These are phyloP conservation scores for Xylaria telfairii DNA, from an alignment of 495 filamentous ascomycete species.

Conservation along the genomic window DNA sequence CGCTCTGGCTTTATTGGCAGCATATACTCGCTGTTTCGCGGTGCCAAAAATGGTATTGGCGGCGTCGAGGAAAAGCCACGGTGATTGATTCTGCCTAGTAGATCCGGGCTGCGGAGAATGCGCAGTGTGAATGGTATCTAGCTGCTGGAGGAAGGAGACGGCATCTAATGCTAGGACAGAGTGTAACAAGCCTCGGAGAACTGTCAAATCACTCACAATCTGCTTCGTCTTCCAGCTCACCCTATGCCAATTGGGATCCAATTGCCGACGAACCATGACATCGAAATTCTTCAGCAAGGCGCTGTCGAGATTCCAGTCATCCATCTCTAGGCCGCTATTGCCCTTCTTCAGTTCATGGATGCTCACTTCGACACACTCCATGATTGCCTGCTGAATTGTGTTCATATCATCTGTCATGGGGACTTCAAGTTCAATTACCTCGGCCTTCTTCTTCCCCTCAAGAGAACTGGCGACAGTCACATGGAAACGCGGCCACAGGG, in stretches of 20 bases:
- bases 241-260: constrained; percentile 97
- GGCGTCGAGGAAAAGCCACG: constrained; percentile 96
- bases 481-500: constrained; percentile 95
- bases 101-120: constrained; percentile 88
- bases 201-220: constrained; percentile 86
- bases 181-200: constrained; percentile 86
- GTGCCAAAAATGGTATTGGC: constrained; percentile 93
- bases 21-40: constrained; percentile 88
- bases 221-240: constrained; percentile 94
- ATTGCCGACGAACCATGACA: constrained; percentile 81
- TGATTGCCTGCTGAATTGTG: constrained; percentile 89
- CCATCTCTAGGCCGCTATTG: constrained; percentile 90
- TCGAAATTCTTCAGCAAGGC: constrained; percentile 94
- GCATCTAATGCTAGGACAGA: constrained; percentile 85
- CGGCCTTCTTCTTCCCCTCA: constrained; percentile 91
- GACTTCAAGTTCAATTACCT: constrained; percentile 97
- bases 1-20: constrained; percentile 55
- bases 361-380: constrained; percentile 95
- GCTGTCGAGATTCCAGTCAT: constrained; percentile 96
- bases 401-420: constrained; percentile 94
- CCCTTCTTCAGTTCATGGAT: constrained; percentile 89
- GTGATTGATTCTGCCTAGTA: constrained; percentile 85
- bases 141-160: constrained; percentile 88
- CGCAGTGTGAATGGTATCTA: constrained; percentile 92
- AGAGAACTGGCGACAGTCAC: constrained; percentile 84